These are phyloP conservation scores for Curvularia hawaiiensis DNA, from an alignment of 2,329 filamentous ascomycete genomes.

Conservation along the genomic window DNA sequence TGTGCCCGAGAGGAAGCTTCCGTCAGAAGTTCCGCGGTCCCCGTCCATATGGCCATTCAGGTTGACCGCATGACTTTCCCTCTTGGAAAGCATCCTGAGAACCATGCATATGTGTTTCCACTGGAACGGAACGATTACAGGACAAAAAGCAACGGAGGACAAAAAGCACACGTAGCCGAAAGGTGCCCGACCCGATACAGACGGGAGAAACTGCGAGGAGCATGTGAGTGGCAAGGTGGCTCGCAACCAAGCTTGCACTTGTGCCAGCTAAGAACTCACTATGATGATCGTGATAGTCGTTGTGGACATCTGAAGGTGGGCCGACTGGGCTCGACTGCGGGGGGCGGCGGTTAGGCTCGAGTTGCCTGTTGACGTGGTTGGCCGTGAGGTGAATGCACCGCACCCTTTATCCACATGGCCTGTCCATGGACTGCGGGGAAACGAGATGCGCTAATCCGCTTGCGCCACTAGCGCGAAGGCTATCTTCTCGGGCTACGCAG, in stretches of 20 bases:
- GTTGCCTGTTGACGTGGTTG: conserved; percentile 17
- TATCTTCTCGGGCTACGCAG: conserved; percentile 19
- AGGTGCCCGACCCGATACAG: conserved; percentile 11
- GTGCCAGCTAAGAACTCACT: conserved; percentile 21
- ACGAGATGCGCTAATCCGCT: conserved; percentile 24
- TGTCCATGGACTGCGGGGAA: conserved; percentile 45
- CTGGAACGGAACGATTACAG: background rate
- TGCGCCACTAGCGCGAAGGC: conserved; percentile 19
- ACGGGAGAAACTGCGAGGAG: conserved; percentile 14
- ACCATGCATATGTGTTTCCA: background rate
- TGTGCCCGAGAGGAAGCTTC: conserved; percentile 11
- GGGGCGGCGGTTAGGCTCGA: conserved; percentile 23
- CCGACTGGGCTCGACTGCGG: conserved; percentile 22
- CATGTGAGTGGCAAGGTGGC: conserved; percentile 19
- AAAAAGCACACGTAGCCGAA: background rate
- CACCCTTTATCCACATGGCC: conserved; percentile 29
- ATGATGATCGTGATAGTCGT: conserved; percentile 29
- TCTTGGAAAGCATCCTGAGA: background rate
- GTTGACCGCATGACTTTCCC: conserved; percentile 1
- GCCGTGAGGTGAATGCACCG: conserved; percentile 13
- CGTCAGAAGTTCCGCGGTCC: conserved; percentile 17
- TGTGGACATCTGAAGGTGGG: conserved; percentile 27
- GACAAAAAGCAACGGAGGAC: background rate
- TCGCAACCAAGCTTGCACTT: conserved; percentile 25
- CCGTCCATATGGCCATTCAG: conserved; percentile 2